These are phyloP conservation scores for Plasmodium coatneyi DNA, from an alignment of 169 alveolate species.

Conservation along the genomic window DNA sequence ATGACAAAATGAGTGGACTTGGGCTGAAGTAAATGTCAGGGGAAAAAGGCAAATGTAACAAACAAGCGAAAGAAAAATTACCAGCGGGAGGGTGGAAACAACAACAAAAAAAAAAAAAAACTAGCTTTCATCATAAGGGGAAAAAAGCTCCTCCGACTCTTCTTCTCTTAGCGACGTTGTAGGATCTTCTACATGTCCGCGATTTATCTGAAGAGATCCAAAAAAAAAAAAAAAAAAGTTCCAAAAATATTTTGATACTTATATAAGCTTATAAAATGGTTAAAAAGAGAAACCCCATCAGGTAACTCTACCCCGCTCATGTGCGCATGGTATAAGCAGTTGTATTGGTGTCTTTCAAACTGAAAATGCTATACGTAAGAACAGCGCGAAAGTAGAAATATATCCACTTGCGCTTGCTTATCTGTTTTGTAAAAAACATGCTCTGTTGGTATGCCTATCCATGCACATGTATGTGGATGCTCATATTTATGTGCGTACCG, in stretches of 20 bases:
- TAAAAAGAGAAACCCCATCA: not conserved
- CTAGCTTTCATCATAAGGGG: constrained; percentile 70
- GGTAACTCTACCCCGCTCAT: not conserved
- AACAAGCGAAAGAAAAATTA: not conserved
- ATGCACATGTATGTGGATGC: not conserved
- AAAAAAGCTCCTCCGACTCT: constrained; percentile 33
- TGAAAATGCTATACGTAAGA: not conserved
- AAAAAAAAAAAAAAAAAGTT: not conserved
- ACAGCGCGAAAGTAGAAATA: not conserved
- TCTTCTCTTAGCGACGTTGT: not conserved
- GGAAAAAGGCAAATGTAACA: not conserved
- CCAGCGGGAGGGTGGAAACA: not conserved
- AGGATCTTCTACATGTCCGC: not conserved
- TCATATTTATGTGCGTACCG: not conserved
- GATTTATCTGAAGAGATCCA: not conserved
- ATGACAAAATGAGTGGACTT: not conserved
- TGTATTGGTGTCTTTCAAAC: not conserved
- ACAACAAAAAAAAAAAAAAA: not conserved
- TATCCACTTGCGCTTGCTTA: not conserved
- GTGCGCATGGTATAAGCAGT: not conserved
- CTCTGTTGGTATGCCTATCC: not conserved
- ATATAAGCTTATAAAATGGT: not conserved
- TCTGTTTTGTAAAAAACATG: not conserved
- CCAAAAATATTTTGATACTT: not conserved
- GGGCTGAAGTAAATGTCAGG: not conserved